These are phyloP conservation scores for Calocybe gambosa DNA, from an alignment of 1,284 basidiomycete genomes.

Conservation along the genomic window DNA sequence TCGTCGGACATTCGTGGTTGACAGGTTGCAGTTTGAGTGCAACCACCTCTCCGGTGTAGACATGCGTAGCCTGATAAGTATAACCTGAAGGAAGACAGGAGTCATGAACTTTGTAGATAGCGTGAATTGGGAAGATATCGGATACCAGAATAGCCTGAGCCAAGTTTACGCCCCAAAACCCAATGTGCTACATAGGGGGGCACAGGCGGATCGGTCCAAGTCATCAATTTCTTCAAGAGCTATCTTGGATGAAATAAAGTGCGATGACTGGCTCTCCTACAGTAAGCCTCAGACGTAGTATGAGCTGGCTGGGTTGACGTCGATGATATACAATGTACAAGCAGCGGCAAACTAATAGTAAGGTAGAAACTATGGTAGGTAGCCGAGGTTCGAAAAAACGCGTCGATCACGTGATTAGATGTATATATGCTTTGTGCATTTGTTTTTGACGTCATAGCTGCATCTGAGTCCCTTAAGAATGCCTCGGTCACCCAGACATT, in stretches of 20 bases:
- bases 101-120: neutral
- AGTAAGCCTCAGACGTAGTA: too few species aligned
- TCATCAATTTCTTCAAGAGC: neutral
- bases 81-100: conserved; percentile 41
- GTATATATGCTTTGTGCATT: conserved; percentile 11
- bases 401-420: conserved; percentile 15
- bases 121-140: neutral
- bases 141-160: conserved; percentile 51
- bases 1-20: conserved; percentile 68
- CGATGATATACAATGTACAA: too few species aligned
- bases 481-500: neutral
- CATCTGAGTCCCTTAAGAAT: too few species aligned
- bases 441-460: neutral
- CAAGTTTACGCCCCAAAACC: conserved; percentile 38
- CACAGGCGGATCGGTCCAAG: conserved; percentile 16
- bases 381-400: conserved; percentile 11
- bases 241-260: neutral
- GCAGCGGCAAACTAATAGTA: too few species aligned
- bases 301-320: neutral
- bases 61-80: conserved; percentile 55
- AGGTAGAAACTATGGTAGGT: too few species aligned
- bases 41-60: conserved; percentile 51
- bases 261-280: neutral
- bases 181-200: conserved; percentile 42
- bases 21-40: conserved; percentile 66